Base-by-base conservation (phyloP, 2,329 filamentous ascomycete species). In the Pseudomassariella vexata region DNA sequence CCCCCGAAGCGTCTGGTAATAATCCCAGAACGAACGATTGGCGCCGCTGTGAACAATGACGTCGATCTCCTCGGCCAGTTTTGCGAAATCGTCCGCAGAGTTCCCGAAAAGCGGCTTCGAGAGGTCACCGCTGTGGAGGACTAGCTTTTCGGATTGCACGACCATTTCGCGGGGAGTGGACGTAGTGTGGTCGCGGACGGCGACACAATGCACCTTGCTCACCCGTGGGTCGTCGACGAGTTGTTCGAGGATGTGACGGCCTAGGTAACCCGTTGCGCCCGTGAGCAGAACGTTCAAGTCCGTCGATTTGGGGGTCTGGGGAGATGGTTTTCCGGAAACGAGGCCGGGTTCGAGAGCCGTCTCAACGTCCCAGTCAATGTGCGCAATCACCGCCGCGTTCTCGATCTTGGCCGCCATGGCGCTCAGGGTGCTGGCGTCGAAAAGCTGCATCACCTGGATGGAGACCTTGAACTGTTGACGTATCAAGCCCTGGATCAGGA, bases 41-140 rank as follows among this genome's bases (percentile, higher is more conserved):
- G 62, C 62, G 6, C 61, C 65, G 20, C 53, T 56, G 44, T 70
- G 76, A 17, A 83, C 66, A 30, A 81, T 66, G 4, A 66, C 44
- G 40, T 68, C 57, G 2, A 50, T 56, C 8, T 9, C 24, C 4
- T 43, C 27, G 4, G 28, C 17, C 3, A 73, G 41, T 1, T 17
- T 17, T 3, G 30, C 11, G 11, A 52, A 46, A 6, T 53, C 49
- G 2, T 39, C 29, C 15, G 56, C 36, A 2, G 43, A 42, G 3
- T 73, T 52, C 1, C 67, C 66, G 3, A 72, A 52, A 4, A 23
- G 39, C 1, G 55, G 49, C 2, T 28, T 25, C 0, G 38, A 36
- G 1, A 70, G 53, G 38, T 65, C 54, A 7, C 67, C 68, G 0
- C 31, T 14, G 38, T 66, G 43, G 5, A 39, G 6, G 6, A 50